phyloP scores from a whole-genome alignment of 2,329 filamentous ascomycete genomes.

The Capronia coronata region DNA sequence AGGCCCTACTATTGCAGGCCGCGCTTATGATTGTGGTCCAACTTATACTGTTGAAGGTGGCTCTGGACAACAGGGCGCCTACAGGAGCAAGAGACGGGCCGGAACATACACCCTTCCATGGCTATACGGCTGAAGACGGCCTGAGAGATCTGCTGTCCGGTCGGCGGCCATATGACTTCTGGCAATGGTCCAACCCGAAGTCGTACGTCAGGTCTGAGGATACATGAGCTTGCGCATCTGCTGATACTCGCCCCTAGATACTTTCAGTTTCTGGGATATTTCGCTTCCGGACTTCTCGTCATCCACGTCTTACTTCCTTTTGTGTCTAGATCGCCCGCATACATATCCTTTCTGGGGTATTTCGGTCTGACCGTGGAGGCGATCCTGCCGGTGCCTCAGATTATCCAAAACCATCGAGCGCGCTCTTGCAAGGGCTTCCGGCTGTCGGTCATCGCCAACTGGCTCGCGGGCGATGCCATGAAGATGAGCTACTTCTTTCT shows the following conservation, averaged over 20 bases:
- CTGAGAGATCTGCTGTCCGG: conserved; percentile 26
- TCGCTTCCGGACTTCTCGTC: conserved; percentile 39
- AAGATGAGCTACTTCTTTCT: conserved; percentile 48
- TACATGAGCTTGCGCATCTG: background rate
- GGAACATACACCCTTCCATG: conserved; percentile 39
- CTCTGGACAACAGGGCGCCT: conserved; percentile 50
- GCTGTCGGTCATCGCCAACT: conserved; percentile 42
- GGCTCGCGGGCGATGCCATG: conserved; percentile 46
- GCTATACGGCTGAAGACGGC: conserved; percentile 22
- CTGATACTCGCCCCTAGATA: conserved; percentile 11
- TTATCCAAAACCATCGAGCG: conserved; percentile 43
- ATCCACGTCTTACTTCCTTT: conserved; percentile 50
- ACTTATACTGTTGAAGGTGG: conserved; percentile 54
- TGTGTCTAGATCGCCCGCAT: conserved; percentile 38
- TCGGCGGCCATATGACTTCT: conserved; percentile 54
- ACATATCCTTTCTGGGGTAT: conserved; percentile 42
- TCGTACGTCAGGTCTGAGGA: conserved; percentile 37
- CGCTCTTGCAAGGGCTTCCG: conserved; percentile 46
- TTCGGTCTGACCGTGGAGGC: conserved; percentile 45
- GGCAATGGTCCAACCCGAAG: conserved; percentile 54
- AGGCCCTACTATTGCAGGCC: conserved; percentile 54
- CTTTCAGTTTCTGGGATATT: conserved; percentile 21
- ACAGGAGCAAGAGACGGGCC: conserved; percentile 37
- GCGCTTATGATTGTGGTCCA: conserved; percentile 56
- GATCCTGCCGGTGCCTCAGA: conserved; percentile 43